Conservation (phyloP, 208 protist species). For the Trypanosoma brucei region DNA sequence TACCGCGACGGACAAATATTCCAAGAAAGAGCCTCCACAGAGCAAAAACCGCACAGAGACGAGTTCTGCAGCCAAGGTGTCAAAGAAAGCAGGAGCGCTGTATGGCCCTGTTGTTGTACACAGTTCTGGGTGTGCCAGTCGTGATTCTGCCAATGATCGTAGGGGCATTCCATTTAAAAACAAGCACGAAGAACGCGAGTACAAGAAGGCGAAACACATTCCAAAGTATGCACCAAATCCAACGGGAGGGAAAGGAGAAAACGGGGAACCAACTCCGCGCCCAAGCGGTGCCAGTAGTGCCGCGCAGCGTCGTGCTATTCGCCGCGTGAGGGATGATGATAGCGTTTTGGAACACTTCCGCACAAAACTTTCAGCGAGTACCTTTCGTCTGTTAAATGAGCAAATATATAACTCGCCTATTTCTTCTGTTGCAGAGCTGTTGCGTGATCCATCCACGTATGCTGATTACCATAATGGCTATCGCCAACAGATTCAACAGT, state of each 20-base stretch:
- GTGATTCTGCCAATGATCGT: constrained; percentile 78
- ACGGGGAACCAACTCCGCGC: constrained; percentile 17
- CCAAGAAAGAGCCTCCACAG: too few species aligned
- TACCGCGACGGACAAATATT: background rate
- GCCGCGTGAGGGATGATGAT: constrained; percentile 65
- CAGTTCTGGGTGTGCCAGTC: constrained; percentile 25
- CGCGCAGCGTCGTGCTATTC: constrained; percentile 75
- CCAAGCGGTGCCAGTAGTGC: constrained; percentile 63
- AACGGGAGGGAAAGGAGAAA: constrained; percentile 23
- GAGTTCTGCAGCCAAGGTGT: constrained; percentile 5
- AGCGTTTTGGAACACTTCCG: constrained; percentile 81
- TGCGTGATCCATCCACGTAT: constrained; percentile 70
- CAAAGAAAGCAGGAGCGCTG: constrained; percentile 39
- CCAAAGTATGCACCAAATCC: constrained; percentile 36
- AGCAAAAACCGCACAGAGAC: background rate
- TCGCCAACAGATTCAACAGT: constrained; percentile 86
- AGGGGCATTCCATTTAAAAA: constrained; percentile 61
- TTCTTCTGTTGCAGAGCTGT: constrained; percentile 66
- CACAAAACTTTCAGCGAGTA: constrained; percentile 77
- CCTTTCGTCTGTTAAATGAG: constrained; percentile 86
- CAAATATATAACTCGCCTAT: constrained; percentile 86
- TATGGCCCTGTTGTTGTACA: constrained; percentile 78
- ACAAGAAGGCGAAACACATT: constrained; percentile 59
- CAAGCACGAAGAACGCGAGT: constrained; percentile 46
- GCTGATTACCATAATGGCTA: constrained; percentile 93